A percentile compares a stretch with the other conserved stretches of the same genome.
Evolutionary conservation across 2,329 filamentous ascomycete species (phyloP).

Genomic region (Fusarium nelsonii): DNA sequence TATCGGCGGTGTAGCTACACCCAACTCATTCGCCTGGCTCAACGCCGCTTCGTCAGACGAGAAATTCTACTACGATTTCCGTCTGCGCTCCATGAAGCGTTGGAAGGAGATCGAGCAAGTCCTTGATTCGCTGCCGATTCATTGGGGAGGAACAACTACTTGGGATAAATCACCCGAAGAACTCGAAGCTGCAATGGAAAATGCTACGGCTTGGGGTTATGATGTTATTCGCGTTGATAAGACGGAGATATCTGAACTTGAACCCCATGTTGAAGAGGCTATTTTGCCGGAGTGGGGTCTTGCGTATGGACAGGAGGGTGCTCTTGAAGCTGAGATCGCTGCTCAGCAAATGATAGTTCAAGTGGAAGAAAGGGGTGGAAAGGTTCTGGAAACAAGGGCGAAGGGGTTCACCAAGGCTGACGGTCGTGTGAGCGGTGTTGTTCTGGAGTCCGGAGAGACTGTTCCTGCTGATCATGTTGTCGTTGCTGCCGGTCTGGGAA

Average conservation of each 20-base stretch:
- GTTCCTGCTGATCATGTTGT: conserved; percentile 21
- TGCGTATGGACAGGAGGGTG: conserved; percentile 23
- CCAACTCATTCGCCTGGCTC: conserved; percentile 36
- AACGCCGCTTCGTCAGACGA: conserved; percentile 29
- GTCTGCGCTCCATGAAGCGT: conserved; percentile 28
- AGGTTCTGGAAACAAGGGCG: background rate
- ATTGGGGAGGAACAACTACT: conserved; percentile 31
- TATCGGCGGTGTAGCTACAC: conserved; percentile 23
- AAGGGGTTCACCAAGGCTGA: background rate
- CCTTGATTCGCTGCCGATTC: conserved; percentile 20
- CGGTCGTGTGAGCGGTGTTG: conserved; percentile 1
- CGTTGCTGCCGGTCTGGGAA: conserved; percentile 34
- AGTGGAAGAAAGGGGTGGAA: conserved; percentile 1
- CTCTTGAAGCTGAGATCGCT: conserved; percentile 30
- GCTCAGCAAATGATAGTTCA: conserved; percentile 20
- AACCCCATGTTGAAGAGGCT: conserved; percentile 5
- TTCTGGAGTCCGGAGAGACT: conserved; percentile 13
- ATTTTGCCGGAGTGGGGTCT: conserved; percentile 31
- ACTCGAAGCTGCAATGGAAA: background rate
- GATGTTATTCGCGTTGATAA: background rate
- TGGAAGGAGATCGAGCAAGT: conserved; percentile 23
- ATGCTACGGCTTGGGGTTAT: conserved; percentile 30
- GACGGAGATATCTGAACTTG: background rate
- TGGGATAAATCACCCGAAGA: conserved; percentile 27
- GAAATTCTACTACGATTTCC: conserved; percentile 34